A percentile compares a stretch with the other conserved stretches of the same genome.
These are phyloP conservation scores for Nemophila menziesii DNA, from an alignment of 257 asterid species.

Conservation along the genomic window DNA sequence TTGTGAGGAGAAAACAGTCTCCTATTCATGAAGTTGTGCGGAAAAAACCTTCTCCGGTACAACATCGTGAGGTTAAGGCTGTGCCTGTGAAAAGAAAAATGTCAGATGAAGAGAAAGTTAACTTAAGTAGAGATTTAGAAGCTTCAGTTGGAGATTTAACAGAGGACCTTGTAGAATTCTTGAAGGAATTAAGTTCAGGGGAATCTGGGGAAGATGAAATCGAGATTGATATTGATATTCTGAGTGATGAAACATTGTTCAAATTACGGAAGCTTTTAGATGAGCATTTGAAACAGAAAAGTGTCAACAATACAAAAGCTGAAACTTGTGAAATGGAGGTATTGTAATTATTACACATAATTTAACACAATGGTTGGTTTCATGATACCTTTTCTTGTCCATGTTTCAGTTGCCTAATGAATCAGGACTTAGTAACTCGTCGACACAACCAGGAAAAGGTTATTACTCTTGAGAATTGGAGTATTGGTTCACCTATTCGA, in stretches of 20 bases:
- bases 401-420: constrained; percentile 73
- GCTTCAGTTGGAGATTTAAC: constrained; percentile 1
- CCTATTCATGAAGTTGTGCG: too few species aligned
- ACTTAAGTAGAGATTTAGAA: constrained; percentile 7
- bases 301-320: background rate
- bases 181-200: constrained; percentile 5
- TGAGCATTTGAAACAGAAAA: constrained; percentile 2
- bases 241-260: constrained; percentile 5
- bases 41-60: background rate
- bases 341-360: background rate
- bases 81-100: constrained; percentile 1
- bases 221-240: constrained; percentile 10
- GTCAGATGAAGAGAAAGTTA: constrained; percentile 5
- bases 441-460: constrained; percentile 79
- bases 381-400: constrained; percentile 1
- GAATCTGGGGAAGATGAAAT: constrained; percentile 8
- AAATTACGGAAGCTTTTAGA: constrained; percentile 8
- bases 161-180: constrained; percentile 2
- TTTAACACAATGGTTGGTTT: background rate
- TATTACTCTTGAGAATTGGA: constrained; percentile 12
- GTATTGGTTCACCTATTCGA: background rate
- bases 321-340: constrained; percentile 8
- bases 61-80: background rate
- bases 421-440: constrained; percentile 80
- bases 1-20: too few species aligned